Conservation (phyloP, 2,329 filamentous ascomycete species). For the Simplicillium aogashimaense region DNA sequence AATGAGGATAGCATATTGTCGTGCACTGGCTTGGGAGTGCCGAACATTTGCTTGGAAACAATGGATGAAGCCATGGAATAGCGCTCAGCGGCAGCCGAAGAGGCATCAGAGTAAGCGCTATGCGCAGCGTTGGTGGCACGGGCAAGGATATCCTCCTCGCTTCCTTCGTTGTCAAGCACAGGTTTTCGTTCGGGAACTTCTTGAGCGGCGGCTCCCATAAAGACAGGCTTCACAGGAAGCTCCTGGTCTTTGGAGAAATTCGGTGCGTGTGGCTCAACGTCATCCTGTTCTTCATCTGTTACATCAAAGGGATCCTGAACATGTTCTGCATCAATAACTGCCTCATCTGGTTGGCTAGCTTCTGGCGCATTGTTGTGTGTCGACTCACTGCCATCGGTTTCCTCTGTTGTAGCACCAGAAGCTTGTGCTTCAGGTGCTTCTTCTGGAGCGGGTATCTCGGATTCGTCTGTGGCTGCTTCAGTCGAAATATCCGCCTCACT, state of each 20-base stretch:
- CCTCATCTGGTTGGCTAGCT: too few relatives aligned
- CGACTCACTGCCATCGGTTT: too few relatives aligned
- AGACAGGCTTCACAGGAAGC: conserved; percentile 30
- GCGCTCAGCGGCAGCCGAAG: conserved; percentile 56
- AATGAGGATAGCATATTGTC: conserved; percentile 60
- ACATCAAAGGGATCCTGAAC: neutral
- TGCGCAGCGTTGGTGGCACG: conserved; percentile 35
- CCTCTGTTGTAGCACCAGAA: too few relatives aligned
- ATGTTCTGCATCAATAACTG: too few relatives aligned
- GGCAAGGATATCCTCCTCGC: conserved; percentile 12
- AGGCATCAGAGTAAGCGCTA: conserved; percentile 53
- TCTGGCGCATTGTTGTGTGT: too few relatives aligned
- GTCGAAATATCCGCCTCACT: neutral
- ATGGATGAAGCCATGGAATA: conserved; percentile 59
- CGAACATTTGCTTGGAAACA: conserved; percentile 57
- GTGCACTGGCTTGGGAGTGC: conserved; percentile 59
- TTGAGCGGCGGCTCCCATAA: conserved; percentile 42
- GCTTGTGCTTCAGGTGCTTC: too few relatives aligned
- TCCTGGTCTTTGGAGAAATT: neutral
- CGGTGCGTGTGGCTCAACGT: neutral
- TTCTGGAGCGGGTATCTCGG: neutral
- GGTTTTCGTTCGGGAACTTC: conserved; percentile 35
- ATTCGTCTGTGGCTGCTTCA: neutral
- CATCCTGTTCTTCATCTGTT: neutral
- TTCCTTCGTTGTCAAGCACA: conserved; percentile 35